phyloP scores from a whole-genome alignment of 192 early-diverging fungal species.

The Coemansia sp. region DNA sequence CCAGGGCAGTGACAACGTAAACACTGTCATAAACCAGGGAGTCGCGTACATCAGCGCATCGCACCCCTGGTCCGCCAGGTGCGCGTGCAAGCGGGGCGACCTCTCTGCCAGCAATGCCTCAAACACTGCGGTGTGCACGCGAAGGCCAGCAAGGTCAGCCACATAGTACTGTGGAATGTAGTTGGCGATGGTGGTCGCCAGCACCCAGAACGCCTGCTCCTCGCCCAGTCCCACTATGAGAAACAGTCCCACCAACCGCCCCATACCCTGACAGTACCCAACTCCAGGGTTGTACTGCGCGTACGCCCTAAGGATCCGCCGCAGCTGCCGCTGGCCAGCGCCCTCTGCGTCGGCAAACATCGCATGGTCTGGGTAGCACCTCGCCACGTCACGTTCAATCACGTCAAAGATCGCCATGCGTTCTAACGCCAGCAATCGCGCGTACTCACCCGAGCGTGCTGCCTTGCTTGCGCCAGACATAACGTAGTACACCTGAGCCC shows the following conservation, averaged over 20 bases:
- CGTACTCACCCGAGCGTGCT: conserved; percentile 24
- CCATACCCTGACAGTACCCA: conserved; percentile 98
- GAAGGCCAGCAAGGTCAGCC: conserved; percentile 66
- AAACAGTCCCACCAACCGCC: conserved; percentile 85
- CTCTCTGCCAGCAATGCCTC: conserved; percentile 70
- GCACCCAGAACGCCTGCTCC: conserved; percentile 88
- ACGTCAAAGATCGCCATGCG: conserved; percentile 71
- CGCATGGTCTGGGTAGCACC: conserved; percentile 87
- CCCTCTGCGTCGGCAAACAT: conserved; percentile 72
- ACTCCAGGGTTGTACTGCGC: conserved; percentile 79
- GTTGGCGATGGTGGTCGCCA: conserved; percentile 70
- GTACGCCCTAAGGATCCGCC: conserved; percentile 78
- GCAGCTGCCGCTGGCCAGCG: conserved; percentile 72
- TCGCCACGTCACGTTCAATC: conserved; percentile 83
- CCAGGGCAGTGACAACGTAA: conserved; percentile 87
- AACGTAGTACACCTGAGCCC: conserved; percentile 40
- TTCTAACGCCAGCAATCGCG: conserved; percentile 17
- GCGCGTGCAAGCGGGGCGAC: conserved; percentile 61
- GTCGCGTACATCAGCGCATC: conserved; percentile 87
- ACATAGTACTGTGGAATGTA: conserved; percentile 81
- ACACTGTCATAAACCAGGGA: conserved; percentile 92
- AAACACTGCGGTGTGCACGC: conserved; percentile 81
- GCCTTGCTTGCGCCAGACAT: conserved; percentile 26
- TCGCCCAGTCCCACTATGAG: conserved; percentile 76
- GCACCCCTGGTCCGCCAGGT: conserved; percentile 72